Evolutionary conservation across 2,329 filamentous ascomycete species (phyloP).

Genomic region (Clonostachys rosea): DNA sequence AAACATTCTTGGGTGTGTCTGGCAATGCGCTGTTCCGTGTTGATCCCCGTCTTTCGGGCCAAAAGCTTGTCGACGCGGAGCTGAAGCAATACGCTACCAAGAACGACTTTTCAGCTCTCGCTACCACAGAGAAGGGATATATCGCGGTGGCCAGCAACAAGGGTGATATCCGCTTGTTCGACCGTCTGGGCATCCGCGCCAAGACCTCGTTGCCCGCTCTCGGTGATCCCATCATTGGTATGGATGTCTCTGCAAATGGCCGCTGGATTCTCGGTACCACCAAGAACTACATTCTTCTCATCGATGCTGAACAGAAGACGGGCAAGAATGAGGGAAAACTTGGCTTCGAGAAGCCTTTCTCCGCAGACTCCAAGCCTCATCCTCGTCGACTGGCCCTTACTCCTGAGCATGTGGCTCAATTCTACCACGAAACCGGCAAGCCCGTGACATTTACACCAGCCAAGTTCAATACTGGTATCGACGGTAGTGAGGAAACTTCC

Average conservation of each 20-base stretch:
- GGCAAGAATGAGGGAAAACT: constrained; percentile 97
- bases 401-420: constrained; percentile 91
- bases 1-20: constrained; percentile 91
- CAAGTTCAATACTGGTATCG: constrained; percentile 80
- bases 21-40: constrained; percentile 90
- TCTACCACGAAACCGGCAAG: constrained; percentile 91
- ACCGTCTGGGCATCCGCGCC: constrained; percentile 91
- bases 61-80: constrained; percentile 88
- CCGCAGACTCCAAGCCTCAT: constrained; percentile 89
- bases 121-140: constrained; percentile 94
- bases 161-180: constrained; percentile 94
- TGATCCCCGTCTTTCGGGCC: constrained; percentile 83
- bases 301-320: constrained; percentile 84
- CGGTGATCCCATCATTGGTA: constrained; percentile 88
- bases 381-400: constrained; percentile 85
- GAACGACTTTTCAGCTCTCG: constrained; percentile 92
- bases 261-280: constrained; percentile 95
- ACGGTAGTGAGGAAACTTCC: constrained; percentile 77
- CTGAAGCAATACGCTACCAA: constrained; percentile 96
- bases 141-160: constrained; percentile 97
- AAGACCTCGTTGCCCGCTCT: constrained; percentile 96
- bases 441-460: constrained; percentile 85
- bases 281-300: constrained; percentile 87
- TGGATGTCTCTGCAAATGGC: constrained; percentile 93
- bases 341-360: constrained; percentile 92